These are phyloP conservation scores for Candida sanyiensis DNA, from an alignment of 805 yeast genomes.

Conservation along the genomic window DNA sequence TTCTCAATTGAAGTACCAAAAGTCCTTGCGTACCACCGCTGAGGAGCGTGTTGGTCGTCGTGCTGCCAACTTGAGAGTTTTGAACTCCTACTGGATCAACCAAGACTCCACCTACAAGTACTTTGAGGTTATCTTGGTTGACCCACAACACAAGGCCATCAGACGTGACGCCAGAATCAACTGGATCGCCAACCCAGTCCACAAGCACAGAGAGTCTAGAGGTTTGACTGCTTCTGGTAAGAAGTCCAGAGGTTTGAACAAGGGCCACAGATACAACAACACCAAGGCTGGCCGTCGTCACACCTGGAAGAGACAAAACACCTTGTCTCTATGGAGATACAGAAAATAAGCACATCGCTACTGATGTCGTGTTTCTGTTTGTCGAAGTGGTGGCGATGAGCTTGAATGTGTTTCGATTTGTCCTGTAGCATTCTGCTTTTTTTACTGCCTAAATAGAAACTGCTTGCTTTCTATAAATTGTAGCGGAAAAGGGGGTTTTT, in stretches of 20 bases:
- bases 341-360: constrained; percentile 41
- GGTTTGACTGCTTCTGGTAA: constrained; percentile 97
- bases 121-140: constrained; percentile 96
- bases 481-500: no score
- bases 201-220: constrained; percentile 99
- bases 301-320: constrained; percentile 99
- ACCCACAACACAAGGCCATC: constrained; percentile 97
- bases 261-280: constrained; percentile 99
- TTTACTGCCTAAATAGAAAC: no score
- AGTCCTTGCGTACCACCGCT: constrained; percentile 95
- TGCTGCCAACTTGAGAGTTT: constrained; percentile 97
- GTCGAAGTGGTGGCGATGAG: constrained; percentile 6
- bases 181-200: constrained; percentile 99
- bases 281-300: constrained; percentile 98
- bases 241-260: constrained; percentile 99
- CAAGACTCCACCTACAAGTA: constrained; percentile 99
- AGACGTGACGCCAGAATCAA: constrained; percentile 97
- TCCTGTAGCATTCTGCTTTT: no score
- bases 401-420: constrained; percentile 3
- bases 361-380: constrained; percentile 5
- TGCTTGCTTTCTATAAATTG: no score
- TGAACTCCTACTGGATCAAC: constrained; percentile 99
- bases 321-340: constrained; percentile 99
- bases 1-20: constrained; percentile 98
- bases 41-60: constrained; percentile 99